Percentiles rank a stretch among this genome's conserved stretches.
Evolutionary conservation across 2,329 filamentous ascomycete species (phyloP).

Genomic region (Cylindrodendrum hubeiense): DNA sequence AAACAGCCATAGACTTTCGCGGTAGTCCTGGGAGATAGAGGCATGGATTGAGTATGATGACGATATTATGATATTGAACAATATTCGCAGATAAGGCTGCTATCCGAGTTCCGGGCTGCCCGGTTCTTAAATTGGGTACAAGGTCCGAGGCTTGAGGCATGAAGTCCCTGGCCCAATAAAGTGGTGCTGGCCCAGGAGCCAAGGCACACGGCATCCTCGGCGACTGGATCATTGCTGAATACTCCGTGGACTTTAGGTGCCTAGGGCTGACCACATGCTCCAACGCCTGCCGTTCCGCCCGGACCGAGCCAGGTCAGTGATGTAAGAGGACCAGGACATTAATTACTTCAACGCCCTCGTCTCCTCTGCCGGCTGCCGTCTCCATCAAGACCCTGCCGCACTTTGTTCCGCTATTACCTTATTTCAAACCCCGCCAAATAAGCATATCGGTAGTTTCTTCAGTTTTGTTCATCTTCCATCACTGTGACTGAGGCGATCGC

Average conservation of each 20-base stretch:
- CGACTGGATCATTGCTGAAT: constrained; percentile 9
- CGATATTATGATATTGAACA: neutral
- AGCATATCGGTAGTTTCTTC: neutral
- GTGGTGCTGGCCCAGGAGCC: neutral
- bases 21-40: neutral
- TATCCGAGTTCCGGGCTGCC: neutral
- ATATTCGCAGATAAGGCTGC: neutral
- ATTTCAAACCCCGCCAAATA: neutral
- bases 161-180: neutral
- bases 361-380: neutral
- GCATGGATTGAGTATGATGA: neutral
- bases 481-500: neutral
- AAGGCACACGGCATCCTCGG: constrained; percentile 37
- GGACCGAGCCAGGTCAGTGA: constrained; percentile 16
- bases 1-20: neutral
- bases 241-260: constrained; percentile 20
- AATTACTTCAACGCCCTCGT: constrained; percentile 29
- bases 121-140: neutral
- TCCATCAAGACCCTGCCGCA: neutral
- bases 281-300: constrained; percentile 37
- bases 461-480: neutral
- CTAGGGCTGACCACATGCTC: constrained; percentile 27
- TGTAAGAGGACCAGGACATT: neutral
- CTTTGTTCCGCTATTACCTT: neutral
- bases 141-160: constrained; percentile 6